These are phyloP conservation scores for Excoecaria agallocha DNA, from an alignment of 345 rosid species.

Conservation along the genomic window DNA sequence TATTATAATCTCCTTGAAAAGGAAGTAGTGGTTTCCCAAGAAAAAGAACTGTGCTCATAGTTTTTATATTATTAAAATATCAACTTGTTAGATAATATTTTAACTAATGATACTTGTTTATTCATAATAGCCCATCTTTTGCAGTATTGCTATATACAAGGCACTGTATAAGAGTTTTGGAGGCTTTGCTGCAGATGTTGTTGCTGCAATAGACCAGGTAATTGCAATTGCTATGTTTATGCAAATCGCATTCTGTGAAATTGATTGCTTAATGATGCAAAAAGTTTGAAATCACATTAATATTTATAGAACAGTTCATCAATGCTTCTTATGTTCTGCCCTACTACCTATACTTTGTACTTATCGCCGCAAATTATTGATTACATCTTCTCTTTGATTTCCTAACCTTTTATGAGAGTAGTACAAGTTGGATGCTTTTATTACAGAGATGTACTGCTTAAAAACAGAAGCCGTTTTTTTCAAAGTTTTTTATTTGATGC, in stretches of 20 bases:
- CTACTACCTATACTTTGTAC: not conserved
- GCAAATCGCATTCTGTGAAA: not conserved
- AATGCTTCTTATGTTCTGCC: not conserved
- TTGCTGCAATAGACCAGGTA: constrained; percentile 99
- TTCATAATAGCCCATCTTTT: constrained; percentile 25
- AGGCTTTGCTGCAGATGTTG: constrained; percentile 98
- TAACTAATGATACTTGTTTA: no score
- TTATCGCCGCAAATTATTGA: not conserved
- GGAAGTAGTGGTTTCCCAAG: not conserved
- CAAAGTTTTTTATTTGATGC: not conserved
- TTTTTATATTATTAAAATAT: not conserved
- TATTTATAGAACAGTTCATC: not conserved
- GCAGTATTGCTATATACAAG: constrained; percentile 89
- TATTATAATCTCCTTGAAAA: not conserved
- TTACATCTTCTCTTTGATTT: not conserved
- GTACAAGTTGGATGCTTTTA: not conserved
- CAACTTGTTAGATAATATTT: not conserved
- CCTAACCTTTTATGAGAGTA: not conserved
- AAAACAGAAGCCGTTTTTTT: not conserved
- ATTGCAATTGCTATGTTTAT: constrained; percentile 15
- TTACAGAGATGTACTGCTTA: not conserved
- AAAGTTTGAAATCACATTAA: not conserved
- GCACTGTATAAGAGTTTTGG: constrained; percentile 92
- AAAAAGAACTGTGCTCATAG: not conserved
- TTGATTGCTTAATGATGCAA: not conserved